Base-by-base conservation (phyloP, 257 asterid genomes). In the Lavandula angustifolia region DNA sequence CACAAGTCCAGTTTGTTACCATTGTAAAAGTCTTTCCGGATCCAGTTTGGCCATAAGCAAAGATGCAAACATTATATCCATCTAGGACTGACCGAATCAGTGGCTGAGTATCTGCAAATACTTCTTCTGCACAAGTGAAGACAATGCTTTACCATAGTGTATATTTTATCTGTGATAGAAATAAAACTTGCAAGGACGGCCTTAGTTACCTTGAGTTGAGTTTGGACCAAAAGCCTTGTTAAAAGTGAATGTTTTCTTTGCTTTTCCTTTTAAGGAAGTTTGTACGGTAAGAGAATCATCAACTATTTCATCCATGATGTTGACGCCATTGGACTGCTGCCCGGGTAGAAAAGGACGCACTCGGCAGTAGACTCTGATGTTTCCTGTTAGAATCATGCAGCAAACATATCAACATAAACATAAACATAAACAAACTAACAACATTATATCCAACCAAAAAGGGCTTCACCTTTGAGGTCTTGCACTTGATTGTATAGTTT, bases 401-500 rank as follows among this genome's bases (percentile, higher is more conserved):
- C 50, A 52, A 70, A 9, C 60, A 55, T 47, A 60, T 50, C 56
- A 63, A 67, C 69, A 67, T n/a, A n/a, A n/a, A 57, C 41, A 68
- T 68, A 31, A 46, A 58, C 2, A 27, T 7, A 37, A 57, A 17
- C 37, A 34, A 34, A 14, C 49, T 9, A 43, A 33, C 7, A 33
- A 42, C 18, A 22, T 3, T 16, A 17, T 18, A 60, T 29, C n/a
- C 54, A 60, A 52, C 51, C 64, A 10, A 43, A 38, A 16, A 53
- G 55, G 52, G 31, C 43, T 63, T 75, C 61, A 90, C 97, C 97
- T 85, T 85, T 90, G 51, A 90, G 92, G 76, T 90, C 97, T 78
- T 87, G 97, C 67, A 90, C 92, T 79, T 75, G 83, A 82, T 90
- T 90, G 82, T 90, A 90, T 48, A 90, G 79, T 75, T 90, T 90